phyloP scores from a whole-genome alignment of 1,284 basidiomycete species.

The Paramarasmius palmivorus region DNA sequence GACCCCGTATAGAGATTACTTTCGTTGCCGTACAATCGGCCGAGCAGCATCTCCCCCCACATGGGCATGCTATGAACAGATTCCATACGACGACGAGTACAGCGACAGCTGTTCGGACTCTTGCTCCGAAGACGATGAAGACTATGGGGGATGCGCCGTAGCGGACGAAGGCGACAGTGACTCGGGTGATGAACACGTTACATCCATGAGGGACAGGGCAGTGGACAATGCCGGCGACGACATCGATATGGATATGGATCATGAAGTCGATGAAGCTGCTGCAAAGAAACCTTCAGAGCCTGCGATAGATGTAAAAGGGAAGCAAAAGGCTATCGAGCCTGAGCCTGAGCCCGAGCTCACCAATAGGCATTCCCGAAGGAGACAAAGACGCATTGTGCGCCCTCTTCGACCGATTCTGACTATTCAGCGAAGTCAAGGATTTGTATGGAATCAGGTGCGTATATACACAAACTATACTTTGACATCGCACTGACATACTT shows the following conservation, averaged over 20 bases:
- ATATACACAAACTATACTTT: constrained; percentile 2
- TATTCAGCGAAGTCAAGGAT: constrained; percentile 82
- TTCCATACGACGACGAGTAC: constrained; percentile 57
- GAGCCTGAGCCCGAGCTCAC: constrained; percentile 45
- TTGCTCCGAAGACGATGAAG: constrained; percentile 73
- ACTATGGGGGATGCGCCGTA: constrained; percentile 42
- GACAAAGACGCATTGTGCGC: constrained; percentile 54
- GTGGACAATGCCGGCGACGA: constrained; percentile 30
- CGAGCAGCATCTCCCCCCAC: constrained; percentile 79
- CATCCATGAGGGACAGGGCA: constrained; percentile 27
- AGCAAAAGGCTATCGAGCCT: constrained; percentile 71
- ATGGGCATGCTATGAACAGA: constrained; percentile 86
- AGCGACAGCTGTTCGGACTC: constrained; percentile 55
- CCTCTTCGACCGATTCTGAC: constrained; percentile 78
- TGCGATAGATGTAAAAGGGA: constrained; percentile 71
- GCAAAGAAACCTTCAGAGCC: constrained; percentile 38
- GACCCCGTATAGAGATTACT: constrained; percentile 48
- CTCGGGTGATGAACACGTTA: constrained; percentile 33
- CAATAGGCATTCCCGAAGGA: constrained; percentile 55
- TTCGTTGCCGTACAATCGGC: constrained; percentile 70
- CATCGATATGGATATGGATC: constrained; percentile 62
- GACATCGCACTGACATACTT: constrained; percentile 9
- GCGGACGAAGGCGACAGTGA: constrained; percentile 33
- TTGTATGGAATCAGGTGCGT: constrained; percentile 83
- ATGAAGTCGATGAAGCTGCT: constrained; percentile 43